Evolutionary conservation across 352 stramenopile species (phyloP), one percentile per base, ranked within the genome.

Genomic region (Phytophthora idaei): DNA sequence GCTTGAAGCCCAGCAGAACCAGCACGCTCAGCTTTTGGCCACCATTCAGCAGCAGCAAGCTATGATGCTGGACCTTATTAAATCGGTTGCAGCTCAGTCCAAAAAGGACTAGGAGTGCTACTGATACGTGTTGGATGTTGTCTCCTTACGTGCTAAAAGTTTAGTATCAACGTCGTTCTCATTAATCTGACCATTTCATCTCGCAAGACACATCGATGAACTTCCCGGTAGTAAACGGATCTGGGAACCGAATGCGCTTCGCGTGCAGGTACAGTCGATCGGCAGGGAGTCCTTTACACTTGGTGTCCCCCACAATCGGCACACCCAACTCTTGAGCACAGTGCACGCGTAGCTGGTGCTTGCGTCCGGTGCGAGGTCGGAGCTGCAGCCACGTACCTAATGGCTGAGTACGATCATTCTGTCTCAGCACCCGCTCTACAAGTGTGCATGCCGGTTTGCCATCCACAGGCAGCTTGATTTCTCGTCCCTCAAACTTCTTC

Each of bases 331-430:
- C 61, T 14, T 78, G 39, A 4, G 81, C 68, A 15, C 81, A 91
- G 53, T 93, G 85, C 36, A 90, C 64, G 0, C 85, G 85, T 4
- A 91, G 63, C 61, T 90, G 85, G 31, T 89, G 85, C 53, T 91
- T 93, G 27, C 85, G 77, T n/a, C 82, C 82, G 0, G 85, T 90
- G 3, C 71, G 51, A 10, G 79, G 82, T 34, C 69, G 71, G 47
- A 93, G 73, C 49, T 90, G 72, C 21, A 93, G 69, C 80, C 75
- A 90, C 14, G 25, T 59, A 12, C 53, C 65, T 31, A 1, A 46
- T 29, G 46, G 52, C 15, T 66, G 65, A 21, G 39, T 57, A 3
- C 12, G 41, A n/a, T 61, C 4, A 1, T 41, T 59, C 4, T 58
- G 44, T 0, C 49, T 54, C 17, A 53, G 6, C 1, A 77, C 73